Conservation (phyloP, 768 basidiomycete genomes). For the Terana coerulea region DNA sequence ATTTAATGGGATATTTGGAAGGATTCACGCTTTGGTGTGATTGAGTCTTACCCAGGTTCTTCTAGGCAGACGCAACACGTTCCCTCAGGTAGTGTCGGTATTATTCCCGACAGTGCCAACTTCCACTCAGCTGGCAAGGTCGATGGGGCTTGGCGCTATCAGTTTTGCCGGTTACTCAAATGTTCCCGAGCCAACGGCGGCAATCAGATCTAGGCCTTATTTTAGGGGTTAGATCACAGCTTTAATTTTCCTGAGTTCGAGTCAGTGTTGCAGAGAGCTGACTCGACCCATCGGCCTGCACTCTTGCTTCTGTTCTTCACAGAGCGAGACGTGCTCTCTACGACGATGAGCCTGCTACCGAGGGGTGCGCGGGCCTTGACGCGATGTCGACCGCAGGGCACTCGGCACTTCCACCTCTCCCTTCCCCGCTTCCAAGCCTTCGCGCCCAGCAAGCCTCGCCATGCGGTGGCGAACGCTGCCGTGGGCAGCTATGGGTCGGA, state of each 20-base stretch:
- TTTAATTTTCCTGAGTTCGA: constrained; percentile 5
- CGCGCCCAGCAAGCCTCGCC: constrained; percentile 47
- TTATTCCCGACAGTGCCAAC: no score
- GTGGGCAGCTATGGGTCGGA: constrained; percentile 61
- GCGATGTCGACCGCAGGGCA: constrained; percentile 6
- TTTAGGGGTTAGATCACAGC: not conserved
- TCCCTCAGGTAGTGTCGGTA: no score
- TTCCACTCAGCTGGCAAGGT: no score
- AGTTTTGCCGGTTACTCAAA: no score
- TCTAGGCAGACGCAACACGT: no score
- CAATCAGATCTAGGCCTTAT: not conserved
- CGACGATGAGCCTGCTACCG: constrained; percentile 12
- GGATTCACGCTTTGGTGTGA: no score
- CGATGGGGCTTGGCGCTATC: not conserved
- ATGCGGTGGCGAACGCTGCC: constrained; percentile 71
- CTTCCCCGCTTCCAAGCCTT: constrained; percentile 32
- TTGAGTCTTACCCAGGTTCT: no score
- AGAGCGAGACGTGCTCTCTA: constrained; percentile 5
- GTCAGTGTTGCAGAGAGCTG: constrained; percentile 6
- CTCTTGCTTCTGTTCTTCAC: not conserved
- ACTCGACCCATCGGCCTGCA: not conserved
- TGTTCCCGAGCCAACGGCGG: no score
- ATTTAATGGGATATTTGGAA: no score
- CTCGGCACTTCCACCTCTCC: constrained; percentile 42
- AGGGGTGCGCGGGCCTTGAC: constrained; percentile 10